phyloP scores from a whole-genome alignment of 495 filamentous ascomycete species.

The Beverwykella pulmonaria region DNA sequence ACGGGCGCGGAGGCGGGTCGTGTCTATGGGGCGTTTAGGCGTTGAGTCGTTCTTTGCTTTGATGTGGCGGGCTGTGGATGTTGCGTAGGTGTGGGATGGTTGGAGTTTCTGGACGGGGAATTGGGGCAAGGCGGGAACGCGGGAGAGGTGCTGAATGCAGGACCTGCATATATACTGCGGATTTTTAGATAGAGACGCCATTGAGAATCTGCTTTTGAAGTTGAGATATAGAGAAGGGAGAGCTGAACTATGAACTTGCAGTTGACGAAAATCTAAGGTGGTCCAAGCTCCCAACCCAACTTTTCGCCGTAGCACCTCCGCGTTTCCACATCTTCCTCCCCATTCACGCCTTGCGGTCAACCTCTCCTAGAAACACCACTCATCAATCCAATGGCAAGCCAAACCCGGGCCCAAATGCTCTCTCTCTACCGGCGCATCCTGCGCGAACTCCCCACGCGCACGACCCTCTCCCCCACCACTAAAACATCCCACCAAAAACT shows the following conservation, averaged over 20 bases:
- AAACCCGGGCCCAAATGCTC: constrained; percentile 55
- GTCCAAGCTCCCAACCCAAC: constrained; percentile 31
- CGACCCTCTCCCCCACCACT: constrained; percentile 29
- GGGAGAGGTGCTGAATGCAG: constrained; percentile 4
- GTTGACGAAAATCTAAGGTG: constrained; percentile 1
- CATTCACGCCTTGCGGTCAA: background rate
- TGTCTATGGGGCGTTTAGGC: background rate
- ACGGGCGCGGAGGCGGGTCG: background rate
- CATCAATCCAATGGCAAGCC: constrained; percentile 10
- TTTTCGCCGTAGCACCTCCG: constrained; percentile 36
- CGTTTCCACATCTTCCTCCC: background rate
- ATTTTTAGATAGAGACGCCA: background rate
- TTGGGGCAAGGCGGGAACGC: background rate
- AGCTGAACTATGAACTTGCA: background rate
- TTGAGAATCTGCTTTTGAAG: background rate
- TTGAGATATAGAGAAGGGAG: background rate
- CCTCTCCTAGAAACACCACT: background rate
- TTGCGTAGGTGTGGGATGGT: background rate
- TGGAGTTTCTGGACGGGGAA: no score
- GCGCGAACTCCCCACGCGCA: constrained; percentile 80
- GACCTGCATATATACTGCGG: constrained; percentile 8
- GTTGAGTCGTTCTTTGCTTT: background rate
- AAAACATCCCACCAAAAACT: constrained; percentile 43
- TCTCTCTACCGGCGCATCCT: constrained; percentile 87
- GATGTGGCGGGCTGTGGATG: background rate